phyloP scores from a whole-genome alignment of 2,329 filamentous ascomycete species.

The Cyphellophora attinorum region DNA sequence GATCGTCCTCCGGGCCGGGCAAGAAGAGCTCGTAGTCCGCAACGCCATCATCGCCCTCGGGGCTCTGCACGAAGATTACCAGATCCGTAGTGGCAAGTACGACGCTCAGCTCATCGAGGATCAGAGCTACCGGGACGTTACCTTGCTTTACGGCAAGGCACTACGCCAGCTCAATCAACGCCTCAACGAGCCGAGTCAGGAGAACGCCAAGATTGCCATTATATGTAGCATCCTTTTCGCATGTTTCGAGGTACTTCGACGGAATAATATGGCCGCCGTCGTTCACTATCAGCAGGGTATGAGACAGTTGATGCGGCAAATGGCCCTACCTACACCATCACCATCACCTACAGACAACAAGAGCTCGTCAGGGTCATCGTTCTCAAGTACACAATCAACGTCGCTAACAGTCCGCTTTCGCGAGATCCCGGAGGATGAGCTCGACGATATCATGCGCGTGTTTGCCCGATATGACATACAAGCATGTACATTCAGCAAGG shows the following conservation, averaged over 20 bases:
- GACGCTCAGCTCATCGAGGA: conserved; percentile 40
- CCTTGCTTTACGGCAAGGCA: conserved; percentile 51
- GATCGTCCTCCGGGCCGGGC: conserved; percentile 54
- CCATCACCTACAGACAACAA: conserved; percentile 3
- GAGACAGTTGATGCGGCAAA: conserved; percentile 18
- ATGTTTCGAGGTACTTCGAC: conserved; percentile 47
- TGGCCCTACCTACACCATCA: conserved; percentile 14
- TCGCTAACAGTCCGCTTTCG: conserved; percentile 10
- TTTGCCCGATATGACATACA: conserved; percentile 21
- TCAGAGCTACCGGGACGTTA: conserved; percentile 35
- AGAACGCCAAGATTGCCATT: conserved; percentile 46
- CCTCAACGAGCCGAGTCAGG: conserved; percentile 27
- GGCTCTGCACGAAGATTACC: conserved; percentile 49
- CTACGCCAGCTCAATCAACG: conserved; percentile 41
- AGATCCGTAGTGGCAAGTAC: conserved; percentile 17
- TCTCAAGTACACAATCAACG: conserved; percentile 5
- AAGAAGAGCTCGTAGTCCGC: conserved; percentile 51
- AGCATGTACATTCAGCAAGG: conserved; percentile 20
- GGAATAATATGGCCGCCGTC: conserved; percentile 21
- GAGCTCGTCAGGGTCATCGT: conserved; percentile 6
- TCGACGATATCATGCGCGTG: conserved; percentile 18
- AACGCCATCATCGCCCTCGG: conserved; percentile 59
- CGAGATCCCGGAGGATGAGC: conserved; percentile 16
- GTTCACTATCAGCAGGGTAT: conserved; percentile 19
- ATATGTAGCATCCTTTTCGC: conserved; percentile 57